phyloP scores from a whole-genome alignment of 1,284 basidiomycete species.

The Cutaneotrichosporon sp. region DNA sequence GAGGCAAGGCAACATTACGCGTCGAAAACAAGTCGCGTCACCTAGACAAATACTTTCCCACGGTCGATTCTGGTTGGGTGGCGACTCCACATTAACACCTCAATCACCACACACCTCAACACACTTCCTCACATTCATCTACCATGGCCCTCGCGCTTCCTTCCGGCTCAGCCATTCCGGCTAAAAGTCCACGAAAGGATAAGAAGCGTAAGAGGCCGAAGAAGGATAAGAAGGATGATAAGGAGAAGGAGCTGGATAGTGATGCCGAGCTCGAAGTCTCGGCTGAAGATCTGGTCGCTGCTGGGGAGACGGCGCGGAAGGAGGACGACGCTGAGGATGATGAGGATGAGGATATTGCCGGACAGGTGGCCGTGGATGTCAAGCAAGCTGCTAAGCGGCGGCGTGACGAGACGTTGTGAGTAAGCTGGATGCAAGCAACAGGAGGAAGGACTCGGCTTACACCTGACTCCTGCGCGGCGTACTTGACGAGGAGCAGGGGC shows the following conservation, averaged over 20 bases:
- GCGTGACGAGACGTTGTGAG: constrained; percentile 21
- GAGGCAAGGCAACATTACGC: constrained; percentile 16
- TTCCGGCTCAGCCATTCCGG: neutral
- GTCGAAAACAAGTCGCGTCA: constrained; percentile 23
- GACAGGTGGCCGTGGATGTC: constrained; percentile 10
- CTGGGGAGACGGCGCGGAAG: constrained; percentile 13
- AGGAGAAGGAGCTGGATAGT: constrained; percentile 18
- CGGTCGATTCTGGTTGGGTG: constrained; percentile 9
- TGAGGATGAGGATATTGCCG: constrained; percentile 17
- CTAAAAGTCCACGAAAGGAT: constrained; percentile 18
- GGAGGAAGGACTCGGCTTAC: neutral
- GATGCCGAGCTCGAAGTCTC: constrained; percentile 28
- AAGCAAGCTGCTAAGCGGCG: constrained; percentile 24
- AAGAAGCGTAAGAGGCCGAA: constrained; percentile 25
- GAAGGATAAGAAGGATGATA: constrained; percentile 14
- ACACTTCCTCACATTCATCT: neutral
- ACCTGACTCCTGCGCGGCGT: constrained; percentile 37
- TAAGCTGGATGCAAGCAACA: constrained; percentile 1
- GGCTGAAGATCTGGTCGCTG: constrained; percentile 30
- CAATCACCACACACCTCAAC: no score
- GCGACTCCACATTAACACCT: neutral
- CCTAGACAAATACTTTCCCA: neutral
- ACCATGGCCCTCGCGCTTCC: constrained; percentile 15
- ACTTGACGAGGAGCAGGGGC: constrained; percentile 44
- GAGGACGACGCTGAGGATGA: constrained; percentile 29